A percentile compares a stretch with the other conserved stretches of the same genome.
Conservation (phyloP, 495 filamentous ascomycete genomes). For the Hypoxylon cercidicola region DNA sequence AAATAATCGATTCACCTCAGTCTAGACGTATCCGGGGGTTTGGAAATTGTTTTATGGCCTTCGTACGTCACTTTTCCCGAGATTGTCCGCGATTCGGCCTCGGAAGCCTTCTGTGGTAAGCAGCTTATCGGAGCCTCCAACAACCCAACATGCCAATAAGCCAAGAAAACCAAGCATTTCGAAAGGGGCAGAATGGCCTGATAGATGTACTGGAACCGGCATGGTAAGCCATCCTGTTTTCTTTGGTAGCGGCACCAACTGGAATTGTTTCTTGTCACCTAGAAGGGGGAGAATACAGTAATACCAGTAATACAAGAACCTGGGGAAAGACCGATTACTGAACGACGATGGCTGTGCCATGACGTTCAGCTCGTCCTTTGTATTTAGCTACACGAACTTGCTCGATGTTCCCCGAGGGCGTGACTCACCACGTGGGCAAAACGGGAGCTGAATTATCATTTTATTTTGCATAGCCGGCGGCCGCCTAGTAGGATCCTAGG, state of each 20-base stretch:
- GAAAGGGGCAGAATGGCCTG: slow-evolving; percentile 32
- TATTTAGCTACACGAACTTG: too few species aligned
- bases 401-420: background rate
- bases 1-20: too few species aligned
- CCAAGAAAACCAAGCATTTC: slow-evolving; percentile 39
- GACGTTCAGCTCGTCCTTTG: too few species aligned
- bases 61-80: too few species aligned
- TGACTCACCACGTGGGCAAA: background rate
- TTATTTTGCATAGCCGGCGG: slow-evolving; percentile 2
- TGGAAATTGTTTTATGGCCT: too few species aligned
- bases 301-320: background rate
- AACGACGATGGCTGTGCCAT: background rate
- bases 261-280: background rate
- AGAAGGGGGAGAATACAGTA: background rate
- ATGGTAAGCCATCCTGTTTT: slow-evolving; percentile 16
- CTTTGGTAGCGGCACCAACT: background rate
- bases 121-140: slow-evolving; percentile 4
- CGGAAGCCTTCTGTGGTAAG: background rate
- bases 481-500: background rate
- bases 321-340: background rate
- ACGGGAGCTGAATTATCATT: background rate
- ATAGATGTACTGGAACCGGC: slow-evolving; percentile 15
- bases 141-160: slow-evolving; percentile 13
- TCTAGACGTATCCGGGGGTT: too few species aligned
- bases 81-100: background rate